phyloP scores from a whole-genome alignment of 2,329 filamentous ascomycete species.

The Coniella vitis region DNA sequence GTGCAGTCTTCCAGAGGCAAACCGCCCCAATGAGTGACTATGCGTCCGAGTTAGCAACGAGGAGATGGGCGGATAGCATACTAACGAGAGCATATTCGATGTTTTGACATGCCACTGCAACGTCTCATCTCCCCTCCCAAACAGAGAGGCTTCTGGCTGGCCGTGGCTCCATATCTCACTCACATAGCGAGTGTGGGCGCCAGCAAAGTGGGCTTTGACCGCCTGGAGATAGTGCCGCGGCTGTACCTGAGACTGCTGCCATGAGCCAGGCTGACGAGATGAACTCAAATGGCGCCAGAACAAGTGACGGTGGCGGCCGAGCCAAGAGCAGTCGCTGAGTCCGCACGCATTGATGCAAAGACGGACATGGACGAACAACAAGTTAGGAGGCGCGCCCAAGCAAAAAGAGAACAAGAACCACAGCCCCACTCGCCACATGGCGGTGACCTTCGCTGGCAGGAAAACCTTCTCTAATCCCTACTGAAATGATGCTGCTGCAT shows the following conservation, averaged over 20 bases:
- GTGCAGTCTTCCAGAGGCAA: too few species aligned
- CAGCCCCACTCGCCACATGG: slow-evolving; percentile 15
- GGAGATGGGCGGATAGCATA: too few species aligned
- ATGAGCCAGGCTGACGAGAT: slow-evolving; percentile 5
- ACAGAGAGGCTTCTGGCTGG: too few species aligned
- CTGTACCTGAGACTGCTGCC: slow-evolving; percentile 7
- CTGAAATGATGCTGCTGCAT: slow-evolving; percentile 1
- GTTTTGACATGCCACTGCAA: too few species aligned
- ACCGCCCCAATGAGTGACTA: too few species aligned
- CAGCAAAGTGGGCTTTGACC: neutral
- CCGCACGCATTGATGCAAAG: too few species aligned
- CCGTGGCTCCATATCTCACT: slow-evolving; percentile 2
- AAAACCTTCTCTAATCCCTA: neutral
- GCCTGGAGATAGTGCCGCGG: slow-evolving; percentile 8
- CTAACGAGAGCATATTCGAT: too few species aligned
- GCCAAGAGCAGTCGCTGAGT: slow-evolving; percentile 3
- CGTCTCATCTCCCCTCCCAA: too few species aligned
- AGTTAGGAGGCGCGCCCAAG: too few species aligned
- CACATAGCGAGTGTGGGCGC: neutral
- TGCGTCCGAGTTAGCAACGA: too few species aligned
- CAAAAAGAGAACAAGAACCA: too few species aligned
- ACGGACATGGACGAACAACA: too few species aligned
- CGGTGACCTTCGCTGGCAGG: slow-evolving; percentile 4
- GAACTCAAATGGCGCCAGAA: neutral
- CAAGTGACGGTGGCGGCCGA: slow-evolving; percentile 11